Conservation (phyloP, 768 basidiomycete species). For the Phallus indusiatus region DNA sequence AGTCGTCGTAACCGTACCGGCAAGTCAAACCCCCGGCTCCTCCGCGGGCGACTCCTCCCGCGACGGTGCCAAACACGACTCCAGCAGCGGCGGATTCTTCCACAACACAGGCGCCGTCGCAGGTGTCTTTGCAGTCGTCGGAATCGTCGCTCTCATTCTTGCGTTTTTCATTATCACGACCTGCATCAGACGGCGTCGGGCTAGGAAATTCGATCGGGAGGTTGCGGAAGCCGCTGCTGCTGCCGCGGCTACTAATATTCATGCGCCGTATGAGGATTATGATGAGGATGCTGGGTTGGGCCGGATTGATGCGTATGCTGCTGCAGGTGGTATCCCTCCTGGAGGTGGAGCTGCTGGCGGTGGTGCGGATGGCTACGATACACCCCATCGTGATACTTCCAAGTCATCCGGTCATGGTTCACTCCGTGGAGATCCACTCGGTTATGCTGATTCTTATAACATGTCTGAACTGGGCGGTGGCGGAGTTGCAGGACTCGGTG, state of each 20-base stretch:
- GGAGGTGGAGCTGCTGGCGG: not conserved
- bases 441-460: not conserved
- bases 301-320: not conserved
- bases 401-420: slow-evolving; percentile 5
- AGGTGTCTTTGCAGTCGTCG: slow-evolving; percentile 61
- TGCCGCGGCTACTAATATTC: slow-evolving; percentile 39
- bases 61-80: not conserved
- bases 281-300: not conserved
- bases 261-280: not conserved
- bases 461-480: slow-evolving; percentile 3
- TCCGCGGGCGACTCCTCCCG: not conserved
- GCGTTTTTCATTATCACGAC: slow-evolving; percentile 41
- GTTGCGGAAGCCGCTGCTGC: slow-evolving; percentile 62
- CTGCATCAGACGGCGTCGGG: slow-evolving; percentile 52
- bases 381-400: not conserved
- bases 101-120: slow-evolving; percentile 63
- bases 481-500: not conserved
- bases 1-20: not conserved
- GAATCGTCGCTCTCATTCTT: slow-evolving; percentile 46
- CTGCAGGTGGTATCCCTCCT: not conserved
- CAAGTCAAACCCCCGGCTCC: not conserved
- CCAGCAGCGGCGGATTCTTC: slow-evolving; percentile 40
- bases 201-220: slow-evolving; percentile 59
- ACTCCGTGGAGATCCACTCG: not conserved
- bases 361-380: not conserved